A percentile compares a stretch with the other conserved stretches of the same genome.
Conservation (phyloP, 768 basidiomycete genomes). For the Amanita rimosa region DNA sequence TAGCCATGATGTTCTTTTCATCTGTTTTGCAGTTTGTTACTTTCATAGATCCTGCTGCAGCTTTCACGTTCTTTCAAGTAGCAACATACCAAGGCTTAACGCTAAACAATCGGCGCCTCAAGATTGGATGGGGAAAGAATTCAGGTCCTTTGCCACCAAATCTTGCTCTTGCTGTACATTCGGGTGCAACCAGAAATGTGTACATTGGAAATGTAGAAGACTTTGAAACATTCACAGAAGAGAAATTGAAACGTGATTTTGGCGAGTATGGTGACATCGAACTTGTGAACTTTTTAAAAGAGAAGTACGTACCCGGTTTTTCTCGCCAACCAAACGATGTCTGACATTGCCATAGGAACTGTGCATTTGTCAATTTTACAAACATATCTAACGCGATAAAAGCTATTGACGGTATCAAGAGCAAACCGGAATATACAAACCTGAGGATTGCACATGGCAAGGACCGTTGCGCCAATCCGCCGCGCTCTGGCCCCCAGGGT, state of each 20-base stretch:
- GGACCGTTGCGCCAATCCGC: constrained; percentile 90
- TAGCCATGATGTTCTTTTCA: neutral
- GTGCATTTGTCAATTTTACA: constrained; percentile 93
- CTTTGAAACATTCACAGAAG: constrained; percentile 86
- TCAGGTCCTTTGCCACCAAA: constrained; percentile 78
- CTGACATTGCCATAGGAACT: constrained; percentile 47
- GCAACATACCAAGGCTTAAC: constrained; percentile 85
- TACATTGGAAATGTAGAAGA: constrained; percentile 95
- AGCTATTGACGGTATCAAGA: constrained; percentile 94
- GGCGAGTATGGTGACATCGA: constrained; percentile 96
- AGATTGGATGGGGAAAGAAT: constrained; percentile 98
- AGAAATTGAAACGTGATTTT: constrained; percentile 86
- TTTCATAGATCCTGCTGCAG: constrained; percentile 89
- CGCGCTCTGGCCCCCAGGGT: constrained; percentile 73
- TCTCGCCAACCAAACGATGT: neutral
- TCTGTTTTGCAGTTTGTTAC: constrained; percentile 67
- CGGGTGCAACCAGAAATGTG: constrained; percentile 92
- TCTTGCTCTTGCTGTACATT: constrained; percentile 80
- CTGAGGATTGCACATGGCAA: constrained; percentile 92
- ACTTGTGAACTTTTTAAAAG: constrained; percentile 89
- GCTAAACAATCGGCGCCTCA: constrained; percentile 87
- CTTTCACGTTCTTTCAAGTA: constrained; percentile 90
- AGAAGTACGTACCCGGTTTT: constrained; percentile 52
- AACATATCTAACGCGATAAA: constrained; percentile 94
- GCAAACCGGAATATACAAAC: constrained; percentile 80